Evolutionary conservation across 2,329 filamentous ascomycete species (phyloP).

Genomic region (Neofusicoccum ribis): DNA sequence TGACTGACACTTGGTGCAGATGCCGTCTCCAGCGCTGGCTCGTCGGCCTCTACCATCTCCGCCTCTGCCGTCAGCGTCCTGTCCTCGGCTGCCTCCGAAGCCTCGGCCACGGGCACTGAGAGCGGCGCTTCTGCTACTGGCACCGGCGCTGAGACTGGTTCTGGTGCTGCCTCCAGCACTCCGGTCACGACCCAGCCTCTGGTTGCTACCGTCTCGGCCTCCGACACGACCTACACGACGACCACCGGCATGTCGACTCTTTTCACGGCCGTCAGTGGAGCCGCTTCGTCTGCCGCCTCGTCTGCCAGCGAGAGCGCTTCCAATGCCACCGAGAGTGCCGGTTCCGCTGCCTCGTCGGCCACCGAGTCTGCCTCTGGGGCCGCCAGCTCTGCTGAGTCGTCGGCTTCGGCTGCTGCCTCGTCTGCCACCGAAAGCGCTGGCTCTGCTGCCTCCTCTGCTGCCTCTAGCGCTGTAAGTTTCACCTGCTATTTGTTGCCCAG

Average conservation of each 20-base stretch:
- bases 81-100: constrained; percentile 23
- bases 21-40: constrained; percentile 15
- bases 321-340: constrained; percentile 9
- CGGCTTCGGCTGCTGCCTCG: constrained; percentile 12
- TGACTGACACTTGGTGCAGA: constrained; percentile 14
- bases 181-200: constrained; percentile 9
- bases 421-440: not conserved
- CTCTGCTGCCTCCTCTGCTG: constrained; percentile 20
- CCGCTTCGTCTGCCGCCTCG: constrained; percentile 22
- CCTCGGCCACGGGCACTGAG: constrained; percentile 10
- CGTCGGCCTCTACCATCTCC: constrained; percentile 19
- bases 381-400: not conserved
- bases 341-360: constrained; percentile 20
- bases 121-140: not conserved
- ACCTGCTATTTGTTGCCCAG: no score
- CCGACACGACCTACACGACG: constrained; percentile 26
- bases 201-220: constrained; percentile 11
- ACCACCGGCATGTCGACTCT: constrained; percentile 25
- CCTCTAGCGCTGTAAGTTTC: constrained; percentile 18
- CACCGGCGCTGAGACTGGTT: constrained; percentile 14
- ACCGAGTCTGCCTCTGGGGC: not conserved
- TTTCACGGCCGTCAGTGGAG: constrained; percentile 1
- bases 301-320: not conserved
- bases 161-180: constrained; percentile 24
- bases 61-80: constrained; percentile 27